These are phyloP conservation scores for Vinca minor DNA, from an alignment of 257 asterid species.

Conservation along the genomic window DNA sequence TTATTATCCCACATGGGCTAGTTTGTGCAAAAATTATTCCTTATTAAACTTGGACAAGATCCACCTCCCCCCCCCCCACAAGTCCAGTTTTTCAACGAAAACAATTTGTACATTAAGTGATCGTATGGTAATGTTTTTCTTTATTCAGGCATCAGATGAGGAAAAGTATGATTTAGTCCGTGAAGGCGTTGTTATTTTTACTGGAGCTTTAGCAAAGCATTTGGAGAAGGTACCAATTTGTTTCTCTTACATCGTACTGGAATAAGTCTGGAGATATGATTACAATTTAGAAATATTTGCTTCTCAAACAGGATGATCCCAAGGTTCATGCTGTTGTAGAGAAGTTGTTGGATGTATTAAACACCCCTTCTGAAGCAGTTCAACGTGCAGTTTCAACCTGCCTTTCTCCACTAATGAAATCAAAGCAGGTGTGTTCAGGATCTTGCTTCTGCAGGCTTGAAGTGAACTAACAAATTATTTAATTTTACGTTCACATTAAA, in stretches of 20 bases:
- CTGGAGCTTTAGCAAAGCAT: conserved; percentile 97
- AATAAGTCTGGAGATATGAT: not conserved
- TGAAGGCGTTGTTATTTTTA: conserved; percentile 96
- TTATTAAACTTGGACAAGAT: no score
- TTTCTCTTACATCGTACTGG: conserved; percentile 6
- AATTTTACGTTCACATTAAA: not conserved
- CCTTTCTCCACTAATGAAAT: conserved; percentile 89
- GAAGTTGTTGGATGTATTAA: conserved; percentile 86
- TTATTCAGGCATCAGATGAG: conserved; percentile 76
- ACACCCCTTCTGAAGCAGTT: conserved; percentile 97
- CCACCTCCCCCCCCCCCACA: no score
- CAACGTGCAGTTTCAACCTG: conserved; percentile 92
- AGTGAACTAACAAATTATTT: conserved; percentile 4
- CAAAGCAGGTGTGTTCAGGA: conserved; percentile 59
- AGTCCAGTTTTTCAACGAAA: no score
- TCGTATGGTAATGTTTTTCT: conserved; percentile 5
- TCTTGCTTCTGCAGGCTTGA: conserved; percentile 1
- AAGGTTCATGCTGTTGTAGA: conserved; percentile 94
- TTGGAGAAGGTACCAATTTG: conserved; percentile 52
- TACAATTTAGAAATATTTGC: conserved; percentile 15
- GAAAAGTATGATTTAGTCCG: conserved; percentile 92
- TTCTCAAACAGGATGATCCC: conserved; percentile 65
- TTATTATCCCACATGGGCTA: no score
- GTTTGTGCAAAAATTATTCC: no score
- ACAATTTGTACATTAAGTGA: not conserved